Percentiles rank a stretch among this genome's conserved stretches.
Conservation (phyloP, 2,329 filamentous ascomycete genomes). For the Metarhizium robertsii region DNA sequence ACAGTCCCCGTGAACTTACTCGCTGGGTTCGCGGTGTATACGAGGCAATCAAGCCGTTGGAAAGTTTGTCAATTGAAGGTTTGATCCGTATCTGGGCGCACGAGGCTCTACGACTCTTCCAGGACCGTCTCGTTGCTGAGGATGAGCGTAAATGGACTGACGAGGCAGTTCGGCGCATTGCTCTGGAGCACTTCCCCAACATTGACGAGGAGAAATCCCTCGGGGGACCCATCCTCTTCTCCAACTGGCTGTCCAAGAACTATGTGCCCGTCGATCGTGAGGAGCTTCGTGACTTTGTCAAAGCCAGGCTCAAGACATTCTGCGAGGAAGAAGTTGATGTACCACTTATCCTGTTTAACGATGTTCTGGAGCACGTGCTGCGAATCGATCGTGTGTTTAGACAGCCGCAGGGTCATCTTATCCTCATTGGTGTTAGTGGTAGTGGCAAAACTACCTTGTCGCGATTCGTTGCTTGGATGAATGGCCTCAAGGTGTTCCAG, state of each 20-base stretch:
- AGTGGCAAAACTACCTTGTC: slow-evolving; percentile 98
- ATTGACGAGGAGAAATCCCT: slow-evolving; percentile 85
- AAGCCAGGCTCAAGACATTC: slow-evolving; percentile 93
- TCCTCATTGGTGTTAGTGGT: slow-evolving; percentile 95
- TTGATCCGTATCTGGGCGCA: slow-evolving; percentile 97
- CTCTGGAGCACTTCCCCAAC: slow-evolving; percentile 87
- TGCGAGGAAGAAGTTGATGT: slow-evolving; percentile 99
- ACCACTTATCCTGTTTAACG: slow-evolving; percentile 97
- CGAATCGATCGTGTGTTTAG: slow-evolving; percentile 98
- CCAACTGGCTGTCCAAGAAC: slow-evolving; percentile 98
- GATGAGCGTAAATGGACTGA: slow-evolving; percentile 95
- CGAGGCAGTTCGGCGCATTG: slow-evolving; percentile 76
- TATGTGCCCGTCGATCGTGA: slow-evolving; percentile 96
- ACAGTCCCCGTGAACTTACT: slow-evolving; percentile 96
- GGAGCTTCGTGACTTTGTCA: slow-evolving; percentile 91
- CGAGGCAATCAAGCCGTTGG: slow-evolving; percentile 88
- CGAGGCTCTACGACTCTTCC: slow-evolving; percentile 90
- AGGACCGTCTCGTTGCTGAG: slow-evolving; percentile 90
- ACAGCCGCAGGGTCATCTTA: slow-evolving; percentile 95
- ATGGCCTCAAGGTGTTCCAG: slow-evolving; percentile 96
- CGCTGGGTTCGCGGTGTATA: slow-evolving; percentile 97
- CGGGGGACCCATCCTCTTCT: slow-evolving; percentile 90
- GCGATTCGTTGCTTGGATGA: slow-evolving; percentile 99
- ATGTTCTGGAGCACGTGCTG: slow-evolving; percentile 94
- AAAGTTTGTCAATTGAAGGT: slow-evolving; percentile 79